Percentiles rank a stretch among this genome's conserved stretches.
Conservation (phyloP, 805 yeast genomes). For the Yarrowia divulgata region DNA sequence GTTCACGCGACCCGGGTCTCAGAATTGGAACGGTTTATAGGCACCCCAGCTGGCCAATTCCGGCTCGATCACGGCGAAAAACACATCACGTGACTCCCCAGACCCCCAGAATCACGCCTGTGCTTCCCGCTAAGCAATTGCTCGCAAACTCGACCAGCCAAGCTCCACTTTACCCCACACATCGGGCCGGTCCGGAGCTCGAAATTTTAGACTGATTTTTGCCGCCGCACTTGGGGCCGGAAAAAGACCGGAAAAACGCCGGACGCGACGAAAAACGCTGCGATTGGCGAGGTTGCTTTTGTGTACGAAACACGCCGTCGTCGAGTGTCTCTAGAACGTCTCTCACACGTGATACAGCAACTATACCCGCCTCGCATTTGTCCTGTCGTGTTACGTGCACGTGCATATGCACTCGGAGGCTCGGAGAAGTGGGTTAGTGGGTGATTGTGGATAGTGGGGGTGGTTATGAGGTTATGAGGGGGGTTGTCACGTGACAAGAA, state of each 20-base stretch:
- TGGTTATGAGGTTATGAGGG: background rate
- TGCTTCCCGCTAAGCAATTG: background rate
- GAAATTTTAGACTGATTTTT: background rate
- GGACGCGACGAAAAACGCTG: background rate
- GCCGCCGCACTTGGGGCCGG: conserved; percentile 4
- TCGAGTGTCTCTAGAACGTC: background rate
- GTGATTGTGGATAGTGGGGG: background rate
- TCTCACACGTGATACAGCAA: background rate
- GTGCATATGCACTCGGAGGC: conserved; percentile 1
- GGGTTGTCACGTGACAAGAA: background rate
- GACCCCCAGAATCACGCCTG: background rate
- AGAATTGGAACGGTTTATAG: background rate
- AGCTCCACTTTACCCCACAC: background rate
- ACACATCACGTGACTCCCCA: background rate
- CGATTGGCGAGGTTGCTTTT: background rate
- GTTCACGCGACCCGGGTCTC: conserved; percentile 10
- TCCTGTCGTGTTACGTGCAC: background rate
- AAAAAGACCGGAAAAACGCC: background rate
- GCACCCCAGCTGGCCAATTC: background rate
- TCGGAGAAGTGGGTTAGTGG: background rate
- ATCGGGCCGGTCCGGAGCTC: conserved; percentile 5
- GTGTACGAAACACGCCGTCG: background rate
- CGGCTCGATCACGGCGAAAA: background rate
- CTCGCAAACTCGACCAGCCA: too few species aligned
- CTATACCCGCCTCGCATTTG: background rate